Evolutionary conservation across 352 stramenopile genomes (phyloP), one percentile per base, ranked within the genome.

Genomic region (Phytophthora aleatoria): DNA sequence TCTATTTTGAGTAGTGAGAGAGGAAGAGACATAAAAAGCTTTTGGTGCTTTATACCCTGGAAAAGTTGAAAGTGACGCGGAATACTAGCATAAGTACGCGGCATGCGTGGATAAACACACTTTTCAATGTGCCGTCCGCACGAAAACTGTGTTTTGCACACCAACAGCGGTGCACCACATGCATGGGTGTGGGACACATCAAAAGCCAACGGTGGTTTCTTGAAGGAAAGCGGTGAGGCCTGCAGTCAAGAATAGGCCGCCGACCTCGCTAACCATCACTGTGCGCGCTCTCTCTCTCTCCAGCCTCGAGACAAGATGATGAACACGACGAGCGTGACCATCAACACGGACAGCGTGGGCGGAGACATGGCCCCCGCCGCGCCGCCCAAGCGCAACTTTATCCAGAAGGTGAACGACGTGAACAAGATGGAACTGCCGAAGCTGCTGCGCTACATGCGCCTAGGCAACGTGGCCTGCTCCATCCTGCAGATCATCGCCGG

Each of bases 371-470:
- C 68, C 30, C 66, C 86, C 39, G 44, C 67, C 45, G 71, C 71
- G 24, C 70, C 79, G 51, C 76, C 83, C 24, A 92, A 91, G 73
- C 74, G 77, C 50, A 90, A 72, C 63, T 80, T 95, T 44, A 81
- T 91, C 43, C 73, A 92, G 69, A 84, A 90, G 61, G 85, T 95
- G 64, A 92, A 93, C 67, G 83, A 95, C 55, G 84, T 95, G 16
- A 95, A 95, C 79, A 92, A 92, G 66, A 95, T 95, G 83, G 87
- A 94, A 60, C 75, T 94, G n/a, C 87, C 87, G 30, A 95, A 94
- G 74, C 72, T 95, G 27, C 72, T 95, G 50, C 83, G 87, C 60
- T 91, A 92, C 74, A 95, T 95, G 87, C 87, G 87, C 12, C 55
- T 95, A 44, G 74, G 83, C 58, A 95, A 95, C 67, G 87, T 95